These are phyloP conservation scores for Aspergillus arachidicola DNA, from an alignment of 2,329 filamentous ascomycete genomes.

Conservation along the genomic window DNA sequence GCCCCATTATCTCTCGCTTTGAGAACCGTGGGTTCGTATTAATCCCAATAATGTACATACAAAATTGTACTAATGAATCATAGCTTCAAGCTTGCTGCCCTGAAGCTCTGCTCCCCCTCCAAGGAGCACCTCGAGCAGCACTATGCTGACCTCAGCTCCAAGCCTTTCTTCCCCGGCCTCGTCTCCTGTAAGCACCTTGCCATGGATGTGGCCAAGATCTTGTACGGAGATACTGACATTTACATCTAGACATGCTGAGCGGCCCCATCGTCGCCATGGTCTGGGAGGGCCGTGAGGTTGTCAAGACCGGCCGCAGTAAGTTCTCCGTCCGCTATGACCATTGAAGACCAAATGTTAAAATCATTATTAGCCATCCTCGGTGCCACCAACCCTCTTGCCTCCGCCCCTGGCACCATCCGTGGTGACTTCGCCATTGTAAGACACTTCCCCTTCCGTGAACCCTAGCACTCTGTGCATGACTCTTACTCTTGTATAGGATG, in stretches of 20 bases:
- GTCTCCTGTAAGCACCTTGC: constrained; percentile 73
- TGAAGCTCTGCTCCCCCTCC: constrained; percentile 89
- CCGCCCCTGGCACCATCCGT: constrained; percentile 96
- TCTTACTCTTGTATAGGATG: constrained; percentile 54
- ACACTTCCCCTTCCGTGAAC: constrained; percentile 5
- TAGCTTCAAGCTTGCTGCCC: constrained; percentile 96
- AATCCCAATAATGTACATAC: neutral
- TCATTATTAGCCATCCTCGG: constrained; percentile 74
- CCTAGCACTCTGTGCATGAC: neutral
- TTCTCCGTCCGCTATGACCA: constrained; percentile 24
- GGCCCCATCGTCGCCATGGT: constrained; percentile 99
- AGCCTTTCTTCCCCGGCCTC: constrained; percentile 96
- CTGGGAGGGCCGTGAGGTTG: constrained; percentile 98
- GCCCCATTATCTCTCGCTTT: constrained; percentile 97
- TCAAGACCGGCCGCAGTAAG: constrained; percentile 95
- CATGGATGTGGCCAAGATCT: neutral
- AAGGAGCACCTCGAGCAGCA: constrained; percentile 98
- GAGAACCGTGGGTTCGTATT: constrained; percentile 82
- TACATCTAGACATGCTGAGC: constrained; percentile 80
- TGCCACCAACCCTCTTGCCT: constrained; percentile 97
- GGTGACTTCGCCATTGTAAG: constrained; percentile 80
- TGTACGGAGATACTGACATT: constrained; percentile 22
- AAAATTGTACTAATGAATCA: constrained; percentile 1
- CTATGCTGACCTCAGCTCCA: constrained; percentile 88
- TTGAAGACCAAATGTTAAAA: constrained; percentile 16